phyloP scores from a whole-genome alignment of 2,329 filamentous ascomycete genomes.

The Cercospora nicotianae region DNA sequence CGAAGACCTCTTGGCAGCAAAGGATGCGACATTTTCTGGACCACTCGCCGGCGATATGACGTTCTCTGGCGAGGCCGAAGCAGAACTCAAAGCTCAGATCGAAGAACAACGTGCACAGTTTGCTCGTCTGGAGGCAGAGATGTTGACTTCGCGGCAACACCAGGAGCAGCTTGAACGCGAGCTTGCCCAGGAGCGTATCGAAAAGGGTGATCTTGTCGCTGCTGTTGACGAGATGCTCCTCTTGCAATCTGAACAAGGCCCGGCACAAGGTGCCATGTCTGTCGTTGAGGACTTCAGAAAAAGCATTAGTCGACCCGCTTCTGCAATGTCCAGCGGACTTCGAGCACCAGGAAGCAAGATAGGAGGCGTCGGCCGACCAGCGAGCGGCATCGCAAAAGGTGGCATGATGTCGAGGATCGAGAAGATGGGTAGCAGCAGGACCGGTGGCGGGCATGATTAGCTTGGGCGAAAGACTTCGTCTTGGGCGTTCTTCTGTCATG shows the following conservation, averaged over 20 bases:
- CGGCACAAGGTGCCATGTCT: constrained; percentile 41
- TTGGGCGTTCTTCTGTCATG: neutral
- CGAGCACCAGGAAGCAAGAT: constrained; percentile 60
- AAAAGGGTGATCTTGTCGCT: constrained; percentile 80
- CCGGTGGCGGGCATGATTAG: constrained; percentile 2
- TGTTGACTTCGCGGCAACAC: constrained; percentile 68
- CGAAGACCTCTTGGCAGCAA: constrained; percentile 66
- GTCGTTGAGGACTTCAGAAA: constrained; percentile 54
- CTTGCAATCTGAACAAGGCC: constrained; percentile 54
- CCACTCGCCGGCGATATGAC: constrained; percentile 26
- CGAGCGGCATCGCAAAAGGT: constrained; percentile 12
- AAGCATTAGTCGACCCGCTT: constrained; percentile 58
- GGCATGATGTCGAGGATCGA: constrained; percentile 22
- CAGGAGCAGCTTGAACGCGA: constrained; percentile 67
- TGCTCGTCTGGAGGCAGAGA: constrained; percentile 71
- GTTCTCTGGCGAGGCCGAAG: constrained; percentile 30
- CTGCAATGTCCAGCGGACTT: constrained; percentile 44
- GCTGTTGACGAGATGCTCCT: constrained; percentile 82
- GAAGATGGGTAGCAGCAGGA: constrained; percentile 19
- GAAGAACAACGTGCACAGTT: constrained; percentile 71
- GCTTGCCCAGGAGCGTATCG: constrained; percentile 72
- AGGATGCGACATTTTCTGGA: constrained; percentile 67
- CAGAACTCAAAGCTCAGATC: constrained; percentile 47
- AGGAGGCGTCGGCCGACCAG: constrained; percentile 29
- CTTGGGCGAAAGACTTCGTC: neutral